Base-by-base conservation (phyloP, 345 rosid genomes). In the Eucalyptus regnans region DNA sequence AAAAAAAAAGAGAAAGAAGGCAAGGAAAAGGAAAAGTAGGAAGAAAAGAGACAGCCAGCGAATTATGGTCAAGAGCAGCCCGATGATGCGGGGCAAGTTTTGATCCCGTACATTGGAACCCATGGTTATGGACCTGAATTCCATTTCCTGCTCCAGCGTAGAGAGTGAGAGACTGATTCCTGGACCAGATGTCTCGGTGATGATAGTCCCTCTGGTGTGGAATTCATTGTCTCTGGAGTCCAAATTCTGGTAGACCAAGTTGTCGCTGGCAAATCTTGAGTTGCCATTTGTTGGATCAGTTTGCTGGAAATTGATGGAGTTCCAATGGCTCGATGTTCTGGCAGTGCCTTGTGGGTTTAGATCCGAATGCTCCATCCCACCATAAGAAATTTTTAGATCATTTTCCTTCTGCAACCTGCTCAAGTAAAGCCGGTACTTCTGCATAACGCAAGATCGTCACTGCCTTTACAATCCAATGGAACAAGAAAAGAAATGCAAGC, bases 351-450 rank as follows among this genome's bases (percentile, higher is more conserved):
- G 93, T 29, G 90, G 81, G 87, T 95, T 86, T 49, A 92, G 90
- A 89, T 97, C 97, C 50, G 93, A 89, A 91, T 91, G 92, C 94
- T 94, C 94, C 49, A 88, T 89, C 91, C 95, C 96, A 88, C 92
- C 91, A 89, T 88, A 88, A 4, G 93, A 92, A 76, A 90, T 89
- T 89, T 93, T 95, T 1, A 87, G 80, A 90, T 94, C 97, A 90
- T 93, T 94, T 7, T 91, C 99, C 89, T 94, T 96, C 92, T 94
- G 98, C 88, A 96, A 87, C 88, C 99, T 93, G 91, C 95, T 94
- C 94, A 97, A 92, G 93, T 96, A 96, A 88, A 97, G 98, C 25
- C 97, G 98, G 90, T 97, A 97, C 90, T 97, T 97, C 99, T 97
- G 98, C 96, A 89, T 8, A 88, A 88, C 16, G 66, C 66, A 87